phyloP scores from a whole-genome alignment of 2,329 filamentous ascomycete species.

The Chrysoporthe deuterocubensis region DNA sequence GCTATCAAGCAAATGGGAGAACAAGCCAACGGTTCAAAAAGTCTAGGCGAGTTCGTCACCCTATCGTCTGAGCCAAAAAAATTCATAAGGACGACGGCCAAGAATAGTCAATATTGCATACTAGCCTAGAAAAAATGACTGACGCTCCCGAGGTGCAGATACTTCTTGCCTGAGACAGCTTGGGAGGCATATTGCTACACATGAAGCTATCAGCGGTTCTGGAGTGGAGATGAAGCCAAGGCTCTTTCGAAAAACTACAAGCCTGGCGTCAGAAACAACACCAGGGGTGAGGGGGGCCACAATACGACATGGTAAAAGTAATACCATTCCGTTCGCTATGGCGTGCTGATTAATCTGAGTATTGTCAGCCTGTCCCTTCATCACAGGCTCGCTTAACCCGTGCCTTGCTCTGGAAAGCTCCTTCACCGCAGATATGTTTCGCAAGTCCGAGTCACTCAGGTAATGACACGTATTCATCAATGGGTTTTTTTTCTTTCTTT shows the following conservation, averaged over 20 bases:
- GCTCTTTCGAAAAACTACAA: neutral
- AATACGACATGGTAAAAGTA: neutral
- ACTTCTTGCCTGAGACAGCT: neutral
- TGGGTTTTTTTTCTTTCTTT: too few species aligned
- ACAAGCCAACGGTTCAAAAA: too few species aligned
- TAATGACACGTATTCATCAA: neutral
- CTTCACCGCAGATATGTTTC: neutral
- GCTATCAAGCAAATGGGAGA: too few species aligned
- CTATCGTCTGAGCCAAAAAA: too few species aligned
- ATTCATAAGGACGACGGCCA: too few species aligned
- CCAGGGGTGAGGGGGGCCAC: neutral
- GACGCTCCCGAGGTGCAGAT: neutral
- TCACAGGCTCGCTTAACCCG: neutral
- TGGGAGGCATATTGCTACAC: neutral
- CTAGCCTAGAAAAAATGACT: neutral
- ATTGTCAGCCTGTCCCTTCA: neutral
- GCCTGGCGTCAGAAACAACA: neutral
- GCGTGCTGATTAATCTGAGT: neutral
- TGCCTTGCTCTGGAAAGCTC: neutral
- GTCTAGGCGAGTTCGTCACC: too few species aligned
- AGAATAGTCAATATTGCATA: too few species aligned
- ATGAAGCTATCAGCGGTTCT: neutral
- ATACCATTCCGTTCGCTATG: neutral
- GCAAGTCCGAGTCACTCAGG: neutral
- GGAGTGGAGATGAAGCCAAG: neutral